Percentiles rank a stretch among this genome's conserved stretches.
These are phyloP conservation scores for Trypanosoma mega DNA, from an alignment of 208 protist species.

Conservation along the genomic window DNA sequence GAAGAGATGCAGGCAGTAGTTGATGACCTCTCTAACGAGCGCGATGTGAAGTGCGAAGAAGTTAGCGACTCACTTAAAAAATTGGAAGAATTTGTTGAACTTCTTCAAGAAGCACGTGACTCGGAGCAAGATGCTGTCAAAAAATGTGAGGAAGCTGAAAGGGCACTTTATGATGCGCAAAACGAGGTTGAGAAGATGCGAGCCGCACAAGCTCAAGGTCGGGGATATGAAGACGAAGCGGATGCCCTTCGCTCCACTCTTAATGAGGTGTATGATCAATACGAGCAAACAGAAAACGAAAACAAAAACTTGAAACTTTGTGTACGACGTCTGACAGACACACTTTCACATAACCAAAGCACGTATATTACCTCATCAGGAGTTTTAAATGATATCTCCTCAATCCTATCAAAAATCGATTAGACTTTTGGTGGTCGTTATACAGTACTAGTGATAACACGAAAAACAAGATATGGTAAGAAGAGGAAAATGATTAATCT, in stretches of 20 bases:
- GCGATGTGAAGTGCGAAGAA: slow-evolving; percentile 59
- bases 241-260: background rate
- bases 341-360: slow-evolving; percentile 3
- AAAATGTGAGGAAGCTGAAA: slow-evolving; percentile 56
- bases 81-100: slow-evolving; percentile 73
- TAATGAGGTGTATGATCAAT: slow-evolving; percentile 2
- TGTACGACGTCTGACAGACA: slow-evolving; percentile 2
- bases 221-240: background rate
- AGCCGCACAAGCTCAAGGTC: background rate
- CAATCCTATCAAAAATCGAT: background rate
- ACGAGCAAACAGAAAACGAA: slow-evolving; percentile 1
- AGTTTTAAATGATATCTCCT: slow-evolving; percentile 10
- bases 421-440: too few relatives aligned
- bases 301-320: slow-evolving; percentile 5
- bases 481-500: background rate
- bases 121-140: slow-evolving; percentile 55
- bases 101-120: slow-evolving; percentile 74
- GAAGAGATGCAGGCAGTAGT: slow-evolving; percentile 66
- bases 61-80: slow-evolving; percentile 68
- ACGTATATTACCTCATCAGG: slow-evolving; percentile 9
- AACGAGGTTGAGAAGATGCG: slow-evolving; percentile 52
- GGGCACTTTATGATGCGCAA: slow-evolving; percentile 73
- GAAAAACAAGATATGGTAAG: background rate
- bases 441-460: too few relatives aligned
- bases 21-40: slow-evolving; percentile 44